Evolutionary conservation across 1,284 basidiomycete genomes (phyloP).

Genomic region (Serendipita sp.): DNA sequence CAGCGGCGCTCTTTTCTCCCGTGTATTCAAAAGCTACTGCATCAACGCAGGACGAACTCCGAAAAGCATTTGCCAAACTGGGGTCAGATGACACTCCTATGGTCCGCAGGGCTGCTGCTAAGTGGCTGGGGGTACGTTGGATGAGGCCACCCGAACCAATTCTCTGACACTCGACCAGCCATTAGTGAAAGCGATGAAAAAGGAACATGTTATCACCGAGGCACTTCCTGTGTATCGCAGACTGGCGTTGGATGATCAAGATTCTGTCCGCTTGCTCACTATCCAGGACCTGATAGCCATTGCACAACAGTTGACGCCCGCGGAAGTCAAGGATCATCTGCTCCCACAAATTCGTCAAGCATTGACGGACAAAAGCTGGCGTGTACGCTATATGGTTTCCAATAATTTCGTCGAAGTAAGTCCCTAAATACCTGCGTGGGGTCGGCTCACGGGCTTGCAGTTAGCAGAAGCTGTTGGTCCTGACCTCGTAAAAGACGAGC

Average conservation of each 20-base stretch:
- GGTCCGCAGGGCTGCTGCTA: constrained; percentile 93
- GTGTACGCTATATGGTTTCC: constrained; percentile 98
- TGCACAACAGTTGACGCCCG: constrained; percentile 67
- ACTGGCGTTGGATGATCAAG: constrained; percentile 93
- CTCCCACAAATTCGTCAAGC: constrained; percentile 78
- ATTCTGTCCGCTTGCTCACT: constrained; percentile 91
- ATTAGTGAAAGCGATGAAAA: constrained; percentile 62
- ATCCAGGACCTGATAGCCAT: constrained; percentile 94
- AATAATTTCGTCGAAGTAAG: constrained; percentile 90
- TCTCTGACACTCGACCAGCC: constrained; percentile 31
- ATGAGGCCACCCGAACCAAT: neutral
- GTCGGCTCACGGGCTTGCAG: constrained; percentile 27
- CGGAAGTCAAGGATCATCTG: constrained; percentile 85
- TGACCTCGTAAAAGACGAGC: constrained; percentile 86
- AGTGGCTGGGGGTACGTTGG: constrained; percentile 75
- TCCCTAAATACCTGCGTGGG: constrained; percentile 9
- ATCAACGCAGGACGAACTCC: constrained; percentile 74
- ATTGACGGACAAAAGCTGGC: constrained; percentile 94
- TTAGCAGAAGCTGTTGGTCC: constrained; percentile 84
- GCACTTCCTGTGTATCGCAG: constrained; percentile 88
- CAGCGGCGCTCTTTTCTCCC: constrained; percentile 88
- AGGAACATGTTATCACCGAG: constrained; percentile 73
- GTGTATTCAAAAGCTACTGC: constrained; percentile 72
- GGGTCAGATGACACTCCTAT: constrained; percentile 96
- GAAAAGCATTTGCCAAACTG: constrained; percentile 73